Evolutionary conservation across 768 basidiomycete genomes (phyloP), one percentile per base, ranked within the genome.

Genomic region (Pleurotus eryngii): DNA sequence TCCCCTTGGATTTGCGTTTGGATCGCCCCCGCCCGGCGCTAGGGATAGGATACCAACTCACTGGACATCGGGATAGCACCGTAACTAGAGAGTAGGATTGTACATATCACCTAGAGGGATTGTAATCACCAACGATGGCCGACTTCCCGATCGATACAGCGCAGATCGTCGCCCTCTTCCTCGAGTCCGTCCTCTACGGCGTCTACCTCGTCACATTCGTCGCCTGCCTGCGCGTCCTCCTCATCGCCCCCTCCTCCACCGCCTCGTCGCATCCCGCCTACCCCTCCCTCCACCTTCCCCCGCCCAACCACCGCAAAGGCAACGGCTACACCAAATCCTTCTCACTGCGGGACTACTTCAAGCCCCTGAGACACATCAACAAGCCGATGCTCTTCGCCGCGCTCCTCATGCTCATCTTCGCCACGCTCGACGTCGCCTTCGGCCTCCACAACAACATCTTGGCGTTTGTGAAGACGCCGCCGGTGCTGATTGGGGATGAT

Each of bases 391-490:
- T 78, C 24, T 38, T 68, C 8, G 72, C 72, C 7, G 70, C 77
- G 1, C 9, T 75, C 20, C 59, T 71, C 5, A 75, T 79, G 72
- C 74, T 74, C 55, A 61, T 69, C 1, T 70, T 80, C 55, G 74
- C 71, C 8, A 68, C 75, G 6, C 57, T 77, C 57, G 74, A 79
- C 58, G 72, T 77, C 18, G 70, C 72, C 9, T 74, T 77, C 50
- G 71, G 73, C 37, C 64, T 79, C 4, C 70, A 70, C 15, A 75
- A 76, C 58, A 74, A 76, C 57, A 62, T 81, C 12, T 70, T 76
- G 17, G 76, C 74, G 0, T 78, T 77, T 55, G 65, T 79, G n/a
- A 35, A 35, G 30, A 35, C 30, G 30, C 30, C 30, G 30, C 30
- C 30, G 0, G 8, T 35, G 8, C 9, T 35, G 30, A 9, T 35